Evolutionary conservation across 1,284 basidiomycete genomes (phyloP), one percentile per base, ranked within the genome.

Genomic region (Vanrija sp.): DNA sequence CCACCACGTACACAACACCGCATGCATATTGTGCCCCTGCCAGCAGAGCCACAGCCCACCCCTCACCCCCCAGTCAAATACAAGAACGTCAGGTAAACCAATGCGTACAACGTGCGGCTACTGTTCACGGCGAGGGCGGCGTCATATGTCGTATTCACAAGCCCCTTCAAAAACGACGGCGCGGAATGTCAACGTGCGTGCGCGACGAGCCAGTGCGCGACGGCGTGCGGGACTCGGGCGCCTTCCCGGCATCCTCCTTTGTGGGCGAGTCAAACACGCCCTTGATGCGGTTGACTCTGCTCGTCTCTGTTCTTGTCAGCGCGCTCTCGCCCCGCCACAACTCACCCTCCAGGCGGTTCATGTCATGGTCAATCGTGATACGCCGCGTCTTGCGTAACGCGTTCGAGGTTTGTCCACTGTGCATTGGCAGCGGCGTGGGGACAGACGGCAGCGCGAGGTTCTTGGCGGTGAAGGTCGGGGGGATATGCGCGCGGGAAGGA

Each of bases 331-430:
- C 31, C 12, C 15, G 6, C 15, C 31, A 4, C 9, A 5, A 67
- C 71, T 62, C 53, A 73, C 73, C 67, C 35, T 68, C 54, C 38
- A 75, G 50, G 9, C 60, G 51, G 47, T 72, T 66, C 39, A 75
- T 69, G 51, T 76, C 75, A 48, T 73, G 68, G 47, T 76, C 75
- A 24, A 76, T 72, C 12, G 75, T 75, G 12, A 71, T 54, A 15
- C 75, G 57, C 45, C 75, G 61, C 9, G 62, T 58, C 47, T 66
- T 69, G 43, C 67, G 64, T 14, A 57, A 42, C 4, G 60, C 44
- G 14, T 66, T 61, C 10, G 5, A 61, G 47, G 44, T 65, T 71
- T 56, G 59, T 56, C 36, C 61, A 57, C 51, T 67, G 45, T 75
- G 71, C 63, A 69, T 68, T 0, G 75, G 75, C 6, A 75, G 56